These are phyloP conservation scores for Phlebopus sp. DNA, from an alignment of 1,284 basidiomycete genomes.

Conservation along the genomic window DNA sequence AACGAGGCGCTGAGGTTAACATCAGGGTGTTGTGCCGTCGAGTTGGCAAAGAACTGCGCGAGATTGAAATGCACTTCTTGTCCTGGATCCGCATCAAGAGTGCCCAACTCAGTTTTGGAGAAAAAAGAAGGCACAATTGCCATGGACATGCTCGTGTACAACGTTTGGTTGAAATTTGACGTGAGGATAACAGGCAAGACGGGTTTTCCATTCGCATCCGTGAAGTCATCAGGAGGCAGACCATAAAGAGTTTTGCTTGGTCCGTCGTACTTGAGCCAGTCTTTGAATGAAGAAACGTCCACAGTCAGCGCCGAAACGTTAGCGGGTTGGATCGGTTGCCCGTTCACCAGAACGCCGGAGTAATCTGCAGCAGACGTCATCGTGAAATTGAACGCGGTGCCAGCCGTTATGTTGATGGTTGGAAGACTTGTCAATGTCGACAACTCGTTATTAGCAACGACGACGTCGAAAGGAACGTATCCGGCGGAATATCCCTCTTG, in stretches of 20 bases:
- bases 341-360: slow-evolving; percentile 60
- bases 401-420: slow-evolving; percentile 64
- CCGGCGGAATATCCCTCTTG: slow-evolving; percentile 60
- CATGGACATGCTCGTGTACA: slow-evolving; percentile 60
- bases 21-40: slow-evolving; percentile 33
- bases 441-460: slow-evolving; percentile 65
- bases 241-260: slow-evolving; percentile 60
- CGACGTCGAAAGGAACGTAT: slow-evolving; percentile 51
- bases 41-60: slow-evolving; percentile 49
- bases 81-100: slow-evolving; percentile 49
- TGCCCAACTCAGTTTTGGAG: slow-evolving; percentile 50
- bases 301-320: slow-evolving; percentile 53
- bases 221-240: slow-evolving; percentile 44
- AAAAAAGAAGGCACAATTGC: slow-evolving; percentile 71
- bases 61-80: slow-evolving; percentile 49
- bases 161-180: slow-evolving; percentile 64
- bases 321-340: slow-evolving; percentile 46
- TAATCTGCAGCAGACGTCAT: slow-evolving; percentile 59
- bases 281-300: slow-evolving; percentile 51
- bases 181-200: slow-evolving; percentile 61
- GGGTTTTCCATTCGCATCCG: slow-evolving; percentile 28
- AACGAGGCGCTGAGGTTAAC: slow-evolving; percentile 51
- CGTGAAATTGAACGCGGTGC: slow-evolving; percentile 53
- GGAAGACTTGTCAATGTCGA: slow-evolving; percentile 47
- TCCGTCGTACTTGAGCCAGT: slow-evolving; percentile 68